Evolutionary conservation across 2,329 filamentous ascomycete species (phyloP).

Genomic region (Fusarium sp.): DNA sequence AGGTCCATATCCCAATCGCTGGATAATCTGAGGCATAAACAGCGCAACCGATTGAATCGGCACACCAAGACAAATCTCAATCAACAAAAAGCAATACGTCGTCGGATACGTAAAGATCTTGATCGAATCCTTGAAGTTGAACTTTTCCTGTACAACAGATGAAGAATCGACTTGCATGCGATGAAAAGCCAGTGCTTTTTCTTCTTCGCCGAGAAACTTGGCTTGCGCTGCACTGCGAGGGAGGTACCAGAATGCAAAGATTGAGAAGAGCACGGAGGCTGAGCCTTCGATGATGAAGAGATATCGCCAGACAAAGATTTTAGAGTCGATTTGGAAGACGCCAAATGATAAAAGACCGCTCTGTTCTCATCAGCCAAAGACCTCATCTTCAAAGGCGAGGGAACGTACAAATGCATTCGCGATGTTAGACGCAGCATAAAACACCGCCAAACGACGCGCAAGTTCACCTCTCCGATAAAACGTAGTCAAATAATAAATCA

Average conservation of each 20-base stretch:
- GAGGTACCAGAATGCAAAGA: conserved; percentile 18
- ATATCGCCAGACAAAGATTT: conserved; percentile 7
- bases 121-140: conserved; percentile 9
- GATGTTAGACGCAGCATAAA: conserved; percentile 9
- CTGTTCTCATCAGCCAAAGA: accelerated
- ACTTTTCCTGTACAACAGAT: conserved; percentile 12
- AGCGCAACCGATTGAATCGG: conserved; percentile 6
- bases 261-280: background rate
- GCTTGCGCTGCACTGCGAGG: background rate
- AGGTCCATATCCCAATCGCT: background rate
- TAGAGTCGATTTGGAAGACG: conserved; percentile 5
- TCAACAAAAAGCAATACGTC: conserved; percentile 11
- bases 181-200: conserved; percentile 2
- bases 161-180: conserved; percentile 15
- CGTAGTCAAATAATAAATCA: conserved; percentile 11
- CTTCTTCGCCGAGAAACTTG: conserved; percentile 10
- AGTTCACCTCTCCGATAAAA: conserved; percentile 11
- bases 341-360: conserved; percentile 7
- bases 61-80: conserved; percentile 14
- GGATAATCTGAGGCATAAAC: conserved; percentile 17
- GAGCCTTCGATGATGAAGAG: conserved; percentile 14
- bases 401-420: conserved; percentile 7
- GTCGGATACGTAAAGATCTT: conserved; percentile 17
- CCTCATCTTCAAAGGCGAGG: accelerated
- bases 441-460: conserved; percentile 2